Evolutionary conservation across 345 rosid genomes (phyloP), one percentile per base, ranked within the genome.

Genomic region (Ailanthus altissimus): DNA sequence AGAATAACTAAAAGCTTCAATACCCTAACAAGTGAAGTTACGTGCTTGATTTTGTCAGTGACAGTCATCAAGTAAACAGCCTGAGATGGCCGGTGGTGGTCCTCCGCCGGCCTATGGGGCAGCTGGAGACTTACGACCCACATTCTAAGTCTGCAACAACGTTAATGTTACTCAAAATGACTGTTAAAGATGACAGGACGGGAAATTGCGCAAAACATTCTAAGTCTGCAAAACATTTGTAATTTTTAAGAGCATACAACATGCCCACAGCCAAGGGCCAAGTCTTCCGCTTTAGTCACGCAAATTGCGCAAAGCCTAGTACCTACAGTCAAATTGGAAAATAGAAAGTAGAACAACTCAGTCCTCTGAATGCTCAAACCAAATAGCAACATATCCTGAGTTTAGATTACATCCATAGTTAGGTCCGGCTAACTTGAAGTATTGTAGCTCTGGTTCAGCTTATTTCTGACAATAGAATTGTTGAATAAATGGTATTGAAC

Each of bases 201-300:
- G n/a, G n/a, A n/a, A n/a, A n/a, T n/a, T n/a, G n/a, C n/a, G n/a
- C n/a, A n/a, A n/a, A n/a, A n/a, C n/a, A n/a, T n/a, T n/a, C n/a
- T n/a, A 60, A 61, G 21, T 40, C 36, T n/a, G n/a, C n/a, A n/a
- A n/a, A 70, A 76, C 49, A 20, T 45, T 3, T 36, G 65, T 59
- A 12, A 36, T 3, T 47, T 28, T 28, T 2, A 51, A 28, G 14
- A 49, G 77, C 91, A 83, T 75, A 92, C 98, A 93, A 84, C 88
- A 84, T 93, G 97, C 45, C 97, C 94, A 61, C 97, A 90, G 36
- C 79, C 77, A 28, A 90, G 91, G 54, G 97, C 93, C 86, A 87
- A 69, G 73, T 91, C 86, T 70, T 90, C 89, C 23, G 61, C 79
- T 64, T 77, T 85, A 0, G 90, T 86, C 69, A 90, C 87, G 83